Base-by-base conservation (phyloP, 768 basidiomycete genomes). In the Dentipellis fragilis region DNA sequence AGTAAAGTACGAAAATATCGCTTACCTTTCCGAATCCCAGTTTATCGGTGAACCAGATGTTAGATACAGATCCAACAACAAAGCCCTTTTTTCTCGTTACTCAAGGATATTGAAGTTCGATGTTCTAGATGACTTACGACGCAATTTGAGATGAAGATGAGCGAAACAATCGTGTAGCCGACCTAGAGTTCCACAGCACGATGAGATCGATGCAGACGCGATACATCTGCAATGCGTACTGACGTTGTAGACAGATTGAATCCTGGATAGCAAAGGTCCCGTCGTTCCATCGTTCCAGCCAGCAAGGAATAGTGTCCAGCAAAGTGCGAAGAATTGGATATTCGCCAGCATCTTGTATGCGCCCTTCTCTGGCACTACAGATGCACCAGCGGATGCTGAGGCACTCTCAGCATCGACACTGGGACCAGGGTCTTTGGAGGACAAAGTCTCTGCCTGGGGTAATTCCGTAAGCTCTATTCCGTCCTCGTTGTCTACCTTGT, bases 251-350 rank as follows among this genome's bases (percentile, higher is more conserved):
- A 78, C 75, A 9, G 68, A 66, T 65, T 87, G 87, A 49, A 92
- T 83, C 10, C 80, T 75, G 2, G 86, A 88, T 4, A 92, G 68
- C n/a, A 93, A 68, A 1, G 89, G 87, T 1, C 89, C 89, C 14
- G 80, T 79, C 0, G 82, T 76, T 12, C 81, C 84, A 35, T 51
- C 50, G 50, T 51, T 51, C 50, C 50, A 51, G 12, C 50, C 50
- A 35, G 50, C 36, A 8, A 51, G n/a, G 36, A 51, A 51, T 37
- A 51, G 16, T 11, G 29, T 35, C 50, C 29, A 51, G 29, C 50
- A 51, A 4, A 51, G 50, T 9, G 50, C 16, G n/a, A n/a, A 22
- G 36, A 51, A 51, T 17, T 51, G 50, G n/a, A 38, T 16, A 34
- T 51, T 51, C 11, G 50, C 50, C 45, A 21, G 29, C 29, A 29